These are phyloP conservation scores for Tothia fuscella DNA, from an alignment of 2,329 filamentous ascomycete species.

Conservation along the genomic window DNA sequence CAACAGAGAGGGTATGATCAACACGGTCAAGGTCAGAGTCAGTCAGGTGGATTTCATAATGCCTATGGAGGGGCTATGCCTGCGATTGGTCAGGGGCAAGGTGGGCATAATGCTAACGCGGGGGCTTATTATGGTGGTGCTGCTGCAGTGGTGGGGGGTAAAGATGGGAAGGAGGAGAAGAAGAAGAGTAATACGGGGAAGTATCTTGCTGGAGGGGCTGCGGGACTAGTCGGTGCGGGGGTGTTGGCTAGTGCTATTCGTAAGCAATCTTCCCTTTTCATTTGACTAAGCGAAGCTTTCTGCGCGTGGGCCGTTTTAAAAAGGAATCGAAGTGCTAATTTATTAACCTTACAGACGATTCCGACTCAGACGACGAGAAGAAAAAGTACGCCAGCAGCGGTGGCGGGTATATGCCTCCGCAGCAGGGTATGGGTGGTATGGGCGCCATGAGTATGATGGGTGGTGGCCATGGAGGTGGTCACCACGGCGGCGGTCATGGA, in stretches of 20 bases:
- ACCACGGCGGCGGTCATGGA: no score
- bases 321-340: conserved; percentile 12
- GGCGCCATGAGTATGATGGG: neutral
- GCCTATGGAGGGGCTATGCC: conserved; percentile 2
- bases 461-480: neutral
- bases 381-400: conserved; percentile 11
- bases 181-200: conserved; percentile 27
- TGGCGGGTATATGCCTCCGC: conserved; percentile 4
- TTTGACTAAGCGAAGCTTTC: neutral
- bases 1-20: conserved; percentile 15
- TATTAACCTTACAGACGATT: conserved; percentile 17
- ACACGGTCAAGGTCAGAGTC: conserved; percentile 16
- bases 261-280: conserved; percentile 25
- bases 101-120: conserved; percentile 15
- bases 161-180: conserved; percentile 18
- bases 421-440: neutral
- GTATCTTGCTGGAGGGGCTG: conserved; percentile 44
- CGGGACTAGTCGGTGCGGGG: conserved; percentile 48
- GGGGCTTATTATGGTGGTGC: conserved; percentile 2
- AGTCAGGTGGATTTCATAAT: conserved; percentile 1
- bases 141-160: conserved; percentile 1
- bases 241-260: conserved; percentile 44
- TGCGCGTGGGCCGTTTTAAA: neutral
- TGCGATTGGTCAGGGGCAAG: conserved; percentile 7
- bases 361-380: conserved; percentile 24